Evolutionary conservation across 257 asterid species (phyloP).

Genomic region (Vinca minor): DNA sequence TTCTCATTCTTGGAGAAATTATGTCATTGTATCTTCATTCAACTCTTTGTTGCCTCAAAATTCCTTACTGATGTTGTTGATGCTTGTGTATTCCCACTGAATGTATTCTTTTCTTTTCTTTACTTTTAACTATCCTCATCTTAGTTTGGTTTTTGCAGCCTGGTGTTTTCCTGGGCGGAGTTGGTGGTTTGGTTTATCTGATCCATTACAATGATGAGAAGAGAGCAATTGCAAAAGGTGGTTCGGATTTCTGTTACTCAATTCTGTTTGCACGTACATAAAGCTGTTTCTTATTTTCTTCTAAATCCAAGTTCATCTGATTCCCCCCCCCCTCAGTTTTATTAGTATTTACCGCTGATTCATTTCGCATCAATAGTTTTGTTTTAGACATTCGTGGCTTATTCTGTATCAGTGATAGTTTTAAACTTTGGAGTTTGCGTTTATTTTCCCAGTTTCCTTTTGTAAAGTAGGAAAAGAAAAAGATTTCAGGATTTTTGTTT

Average conservation of each 20-base stretch:
- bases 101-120: constrained; percentile 5
- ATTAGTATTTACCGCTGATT: not conserved
- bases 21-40: constrained; percentile 48
- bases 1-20: constrained; percentile 39
- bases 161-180: constrained; percentile 58
- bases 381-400: not conserved
- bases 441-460: not conserved
- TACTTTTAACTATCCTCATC: constrained; percentile 26
- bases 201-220: constrained; percentile 77
- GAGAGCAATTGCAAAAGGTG: constrained; percentile 88
- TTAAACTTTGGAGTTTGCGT: not conserved
- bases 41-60: constrained; percentile 20
- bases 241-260: no score
- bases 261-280: not conserved
- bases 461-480: not conserved
- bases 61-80: constrained; percentile 12
- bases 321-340: constrained; percentile 2
- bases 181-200: constrained; percentile 54
- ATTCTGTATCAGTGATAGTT: not conserved
- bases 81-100: not conserved
- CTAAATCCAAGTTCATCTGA: not conserved
- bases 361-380: not conserved
- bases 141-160: constrained; percentile 66
- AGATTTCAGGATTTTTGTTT: not conserved
- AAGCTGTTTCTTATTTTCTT: not conserved